Base-by-base conservation (phyloP, 495 filamentous ascomycete species). In the Annulohypoxylon stygium region DNA sequence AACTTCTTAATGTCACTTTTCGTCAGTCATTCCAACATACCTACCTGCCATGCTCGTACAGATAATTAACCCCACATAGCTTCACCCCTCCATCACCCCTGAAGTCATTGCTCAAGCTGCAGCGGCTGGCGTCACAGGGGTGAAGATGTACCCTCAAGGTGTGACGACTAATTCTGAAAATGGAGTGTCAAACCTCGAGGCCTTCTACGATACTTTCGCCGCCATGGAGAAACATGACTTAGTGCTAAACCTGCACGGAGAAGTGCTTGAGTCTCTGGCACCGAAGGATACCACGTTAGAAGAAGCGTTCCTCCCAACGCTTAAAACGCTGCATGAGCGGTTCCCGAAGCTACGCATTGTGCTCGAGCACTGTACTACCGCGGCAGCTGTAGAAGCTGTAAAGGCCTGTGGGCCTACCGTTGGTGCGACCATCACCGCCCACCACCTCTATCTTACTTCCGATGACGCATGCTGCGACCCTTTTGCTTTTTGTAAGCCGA, bases 1-100 rank as follows among this genome's bases (percentile, higher is more conserved):
- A 90, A 87, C 64, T 97, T 89, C 77, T 87, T 97, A 64, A 97
- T 98, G 94, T 92, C 93, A 3, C 86, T 98, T 26, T 98, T 96
- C 78, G 88, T 78, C 7, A 45, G 76, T 65, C 2, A 2, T 6
- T 33, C 47, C 9, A 36, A 41, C n/a, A 54, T 33, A 7, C 3
- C 8, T 4, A 30, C 39, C 39, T 14, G 14, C 12, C 5, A 53
- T 39, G 11, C 2, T 62, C 20, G 16, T 34, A 47, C 53, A 72
- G 14, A 10, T 11, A 30, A 10, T 14, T 7, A 3, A 5, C 59
- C 7, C 16, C 39, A 9, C 43, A 12, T n/a, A 78, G 78, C 78
- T 80, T 74, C 90, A 93, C 75, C 86, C 91, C 51, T 87, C 83
- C 30, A 87, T 97, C 57, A 97, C 92, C 2, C 92, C 94, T 5